A percentile compares a stretch with the other conserved stretches of the same genome.
Evolutionary conservation across 345 rosid genomes (phyloP).

Genomic region (Populus euphratica): DNA sequence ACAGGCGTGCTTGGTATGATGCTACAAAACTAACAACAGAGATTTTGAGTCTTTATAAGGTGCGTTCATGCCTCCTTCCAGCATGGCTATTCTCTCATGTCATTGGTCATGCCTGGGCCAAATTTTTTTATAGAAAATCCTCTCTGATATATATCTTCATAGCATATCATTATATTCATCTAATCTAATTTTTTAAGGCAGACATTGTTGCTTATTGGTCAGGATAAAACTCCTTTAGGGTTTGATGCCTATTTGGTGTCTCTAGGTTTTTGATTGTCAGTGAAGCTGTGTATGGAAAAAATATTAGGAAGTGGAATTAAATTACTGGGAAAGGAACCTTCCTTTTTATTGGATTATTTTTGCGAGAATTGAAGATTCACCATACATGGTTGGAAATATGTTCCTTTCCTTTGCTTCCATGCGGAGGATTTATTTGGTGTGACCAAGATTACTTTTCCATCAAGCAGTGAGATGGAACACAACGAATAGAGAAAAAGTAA

Average conservation of each 20-base stretch:
- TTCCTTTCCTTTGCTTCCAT: not conserved
- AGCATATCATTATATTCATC: not conserved
- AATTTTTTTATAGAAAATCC: not conserved
- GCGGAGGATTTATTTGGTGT: not conserved
- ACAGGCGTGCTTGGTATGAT: constrained; percentile 93
- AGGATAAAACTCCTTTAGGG: not conserved
- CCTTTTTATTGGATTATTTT: not conserved
- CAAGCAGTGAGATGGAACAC: not conserved
- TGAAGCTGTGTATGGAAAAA: not conserved
- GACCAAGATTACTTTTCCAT: not conserved
- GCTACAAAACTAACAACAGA: constrained; percentile 75
- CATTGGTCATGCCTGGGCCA: not conserved
- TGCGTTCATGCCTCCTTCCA: constrained; percentile 16
- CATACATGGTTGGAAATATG: not conserved
- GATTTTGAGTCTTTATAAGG: constrained; percentile 83
- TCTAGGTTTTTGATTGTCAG: not conserved
- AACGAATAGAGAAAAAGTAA: not conserved
- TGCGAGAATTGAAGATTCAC: not conserved
- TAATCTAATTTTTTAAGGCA: not conserved
- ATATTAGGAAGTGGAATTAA: not conserved
- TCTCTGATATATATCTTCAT: not conserved
- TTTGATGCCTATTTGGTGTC: not conserved
- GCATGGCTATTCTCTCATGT: not conserved
- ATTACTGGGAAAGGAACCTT: not conserved
- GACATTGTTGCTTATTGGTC: not conserved